phyloP scores from a whole-genome alignment of 768 basidiomycete genomes.

The Termitomyces sp. region DNA sequence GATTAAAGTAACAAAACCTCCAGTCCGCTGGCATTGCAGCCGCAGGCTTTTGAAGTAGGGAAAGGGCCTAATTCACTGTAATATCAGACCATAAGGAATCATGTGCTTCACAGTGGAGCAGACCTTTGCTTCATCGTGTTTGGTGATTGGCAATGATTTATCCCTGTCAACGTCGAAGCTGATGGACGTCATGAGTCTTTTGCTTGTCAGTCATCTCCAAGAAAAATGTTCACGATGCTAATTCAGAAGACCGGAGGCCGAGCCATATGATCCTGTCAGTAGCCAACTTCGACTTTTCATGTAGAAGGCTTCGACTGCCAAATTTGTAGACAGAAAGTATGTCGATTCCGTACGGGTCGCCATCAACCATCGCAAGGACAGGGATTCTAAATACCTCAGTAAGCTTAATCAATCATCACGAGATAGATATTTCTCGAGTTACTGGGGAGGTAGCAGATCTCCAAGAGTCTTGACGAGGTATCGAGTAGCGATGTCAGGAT shows the following conservation, averaged over 20 bases:
- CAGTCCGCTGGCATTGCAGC: conserved; percentile 52
- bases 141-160: conserved; percentile 63
- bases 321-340: conserved; percentile 86
- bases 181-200: not conserved
- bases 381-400: conserved; percentile 52
- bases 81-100: not conserved
- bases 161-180: conserved; percentile 64
- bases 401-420: not conserved
- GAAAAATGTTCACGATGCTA: conserved; percentile 46
- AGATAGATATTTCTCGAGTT: conserved; percentile 13
- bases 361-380: conserved; percentile 80
- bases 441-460: conserved; percentile 61
- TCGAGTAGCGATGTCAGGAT: conserved; percentile 90
- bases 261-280: conserved; percentile 75
- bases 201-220: not conserved
- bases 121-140: conserved; percentile 75
- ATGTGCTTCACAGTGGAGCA: conserved; percentile 1
- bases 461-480: conserved; percentile 76
- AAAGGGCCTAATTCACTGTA: conserved; percentile 48
- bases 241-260: conserved; percentile 70
- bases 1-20: conserved; percentile 44
- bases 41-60: conserved; percentile 50
- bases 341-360: conserved; percentile 89
- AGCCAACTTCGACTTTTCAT: conserved; percentile 68
- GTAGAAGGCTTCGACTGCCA: conserved; percentile 69